Conservation (phyloP, 257 asterid genomes). For the Nicotiana knightiana region DNA sequence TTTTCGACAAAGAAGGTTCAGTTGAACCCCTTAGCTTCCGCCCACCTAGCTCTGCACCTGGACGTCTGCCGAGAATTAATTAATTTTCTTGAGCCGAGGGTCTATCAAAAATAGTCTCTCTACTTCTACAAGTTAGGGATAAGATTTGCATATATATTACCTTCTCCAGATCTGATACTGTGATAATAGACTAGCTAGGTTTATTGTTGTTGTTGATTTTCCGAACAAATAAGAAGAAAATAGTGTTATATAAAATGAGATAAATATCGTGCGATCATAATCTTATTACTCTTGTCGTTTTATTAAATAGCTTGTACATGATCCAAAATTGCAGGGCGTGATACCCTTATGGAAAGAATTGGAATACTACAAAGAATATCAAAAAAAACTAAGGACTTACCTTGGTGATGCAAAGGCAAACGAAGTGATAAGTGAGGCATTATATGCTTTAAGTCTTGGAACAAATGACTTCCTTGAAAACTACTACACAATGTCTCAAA, state of each 20-base stretch:
- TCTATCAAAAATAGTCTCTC: too few relatives aligned
- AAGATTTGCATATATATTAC: too few relatives aligned
- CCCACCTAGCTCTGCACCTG: too few relatives aligned
- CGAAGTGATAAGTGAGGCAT: slow-evolving; percentile 33
- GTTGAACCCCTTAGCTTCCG: too few relatives aligned
- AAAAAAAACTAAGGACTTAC: slow-evolving; percentile 37
- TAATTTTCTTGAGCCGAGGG: too few relatives aligned
- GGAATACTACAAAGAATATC: slow-evolving; percentile 72
- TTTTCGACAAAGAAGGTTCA: too few relatives aligned
- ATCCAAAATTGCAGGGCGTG: slow-evolving; percentile 42
- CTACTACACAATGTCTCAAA: slow-evolving; percentile 44
- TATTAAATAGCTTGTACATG: not conserved
- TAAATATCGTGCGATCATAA: not conserved
- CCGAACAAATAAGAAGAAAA: not conserved
- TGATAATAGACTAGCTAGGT: too few relatives aligned
- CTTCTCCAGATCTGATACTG: too few relatives aligned
- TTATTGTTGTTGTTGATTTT: too few relatives aligned
- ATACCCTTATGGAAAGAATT: slow-evolving; percentile 76
- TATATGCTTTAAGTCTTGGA: slow-evolving; percentile 69
- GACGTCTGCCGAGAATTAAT: too few relatives aligned
- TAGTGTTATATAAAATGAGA: not conserved
- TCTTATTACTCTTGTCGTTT: too few relatives aligned
- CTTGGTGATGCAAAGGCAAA: slow-evolving; percentile 57
- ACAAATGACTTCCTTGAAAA: slow-evolving; percentile 85
- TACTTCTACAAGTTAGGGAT: too few relatives aligned